Conservation (phyloP, 805 yeast genomes). For the Saccharomycopsis sp. region DNA sequence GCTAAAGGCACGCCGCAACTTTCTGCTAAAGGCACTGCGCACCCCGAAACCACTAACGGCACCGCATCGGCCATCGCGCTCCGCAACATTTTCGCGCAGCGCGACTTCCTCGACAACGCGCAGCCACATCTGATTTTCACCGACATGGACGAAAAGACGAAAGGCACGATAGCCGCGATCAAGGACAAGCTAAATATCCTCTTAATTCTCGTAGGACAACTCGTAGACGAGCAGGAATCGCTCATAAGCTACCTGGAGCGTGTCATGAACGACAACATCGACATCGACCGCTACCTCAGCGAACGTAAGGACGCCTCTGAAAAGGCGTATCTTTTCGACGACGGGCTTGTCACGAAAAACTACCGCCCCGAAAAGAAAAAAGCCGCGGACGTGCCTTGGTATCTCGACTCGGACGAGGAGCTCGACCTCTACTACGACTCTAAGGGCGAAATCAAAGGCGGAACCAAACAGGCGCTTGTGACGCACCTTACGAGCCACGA, state of each 20-base stretch:
- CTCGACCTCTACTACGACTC: constrained; percentile 53
- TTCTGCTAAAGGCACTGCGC: not conserved
- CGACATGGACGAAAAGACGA: constrained; percentile 28
- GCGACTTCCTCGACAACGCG: constrained; percentile 23
- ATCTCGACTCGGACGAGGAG: constrained; percentile 59
- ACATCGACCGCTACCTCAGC: constrained; percentile 47
- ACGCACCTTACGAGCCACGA: constrained; percentile 77
- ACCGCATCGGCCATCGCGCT: too few species aligned
- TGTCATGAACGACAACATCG: constrained; percentile 68
- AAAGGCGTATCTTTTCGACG: constrained; percentile 19
- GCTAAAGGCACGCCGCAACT: not conserved
- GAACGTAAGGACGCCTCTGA: constrained; percentile 33
- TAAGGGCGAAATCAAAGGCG: constrained; percentile 74
- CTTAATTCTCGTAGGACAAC: constrained; percentile 41
- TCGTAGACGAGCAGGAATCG: constrained; percentile 65
- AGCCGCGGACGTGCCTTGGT: constrained; percentile 50
- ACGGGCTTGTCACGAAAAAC: constrained; percentile 23
- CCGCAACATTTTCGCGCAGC: not conserved
- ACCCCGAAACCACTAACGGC: too few species aligned
- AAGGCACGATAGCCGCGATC: constrained; percentile 29
- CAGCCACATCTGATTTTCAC: constrained; percentile 31
- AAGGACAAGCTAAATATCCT: constrained; percentile 31
- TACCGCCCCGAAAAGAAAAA: constrained; percentile 18
- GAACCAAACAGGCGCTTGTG: constrained; percentile 68
- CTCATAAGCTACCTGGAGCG: constrained; percentile 68